These are phyloP conservation scores for Phytophthora sojae DNA, from an alignment of 352 stramenopile genomes.

Conservation along the genomic window DNA sequence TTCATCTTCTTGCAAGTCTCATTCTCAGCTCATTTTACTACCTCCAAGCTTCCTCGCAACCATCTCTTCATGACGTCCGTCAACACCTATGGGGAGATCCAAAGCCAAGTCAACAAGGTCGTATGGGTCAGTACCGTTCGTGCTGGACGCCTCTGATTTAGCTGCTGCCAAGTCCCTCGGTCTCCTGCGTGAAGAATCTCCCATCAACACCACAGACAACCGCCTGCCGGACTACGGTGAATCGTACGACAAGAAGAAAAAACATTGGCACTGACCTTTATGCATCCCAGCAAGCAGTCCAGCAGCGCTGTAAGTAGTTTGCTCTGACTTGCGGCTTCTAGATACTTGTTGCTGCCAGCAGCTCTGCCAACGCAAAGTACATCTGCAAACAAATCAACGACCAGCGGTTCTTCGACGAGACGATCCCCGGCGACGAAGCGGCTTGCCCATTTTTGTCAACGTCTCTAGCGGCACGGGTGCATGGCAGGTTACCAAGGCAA, in stretches of 20 bases:
- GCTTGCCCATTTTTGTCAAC: conserved; percentile 14
- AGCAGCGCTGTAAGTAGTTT: not conserved
- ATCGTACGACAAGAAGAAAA: not conserved
- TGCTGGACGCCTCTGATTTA: not conserved
- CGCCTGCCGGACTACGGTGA: not conserved
- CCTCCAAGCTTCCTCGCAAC: not conserved
- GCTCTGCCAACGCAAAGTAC: not conserved
- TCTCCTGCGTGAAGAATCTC: not conserved
- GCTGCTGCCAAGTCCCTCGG: not conserved
- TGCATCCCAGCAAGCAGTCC: not conserved
- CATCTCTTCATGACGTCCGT: not conserved
- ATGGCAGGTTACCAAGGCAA: conserved; percentile 16
- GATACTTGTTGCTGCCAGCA: not conserved
- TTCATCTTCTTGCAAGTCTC: not conserved
- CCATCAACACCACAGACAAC: not conserved
- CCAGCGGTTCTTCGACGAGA: conserved; percentile 20
- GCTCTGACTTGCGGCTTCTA: not conserved
- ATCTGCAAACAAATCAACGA: conserved; percentile 14
- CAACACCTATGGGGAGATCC: not conserved
- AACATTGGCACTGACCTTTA: not conserved
- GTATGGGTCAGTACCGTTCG: not conserved
- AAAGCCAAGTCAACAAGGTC: not conserved
- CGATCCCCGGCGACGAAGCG: not conserved
- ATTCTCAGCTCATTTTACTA: not conserved
- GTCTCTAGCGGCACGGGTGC: not conserved